phyloP scores from a whole-genome alignment of 1,284 basidiomycete species.

The Rugosomyces carneus region DNA sequence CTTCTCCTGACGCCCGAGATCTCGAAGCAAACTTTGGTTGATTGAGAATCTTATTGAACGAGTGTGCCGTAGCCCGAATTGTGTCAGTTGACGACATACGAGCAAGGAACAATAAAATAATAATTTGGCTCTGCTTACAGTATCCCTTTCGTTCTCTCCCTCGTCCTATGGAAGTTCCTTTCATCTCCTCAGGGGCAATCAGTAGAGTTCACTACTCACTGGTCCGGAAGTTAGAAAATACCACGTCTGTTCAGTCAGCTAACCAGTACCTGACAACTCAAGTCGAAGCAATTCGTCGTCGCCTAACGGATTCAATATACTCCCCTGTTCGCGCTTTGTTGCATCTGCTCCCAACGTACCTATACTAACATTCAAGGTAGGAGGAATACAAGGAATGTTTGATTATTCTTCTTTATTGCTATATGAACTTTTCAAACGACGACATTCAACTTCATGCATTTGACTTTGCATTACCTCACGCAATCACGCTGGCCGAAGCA shows the following conservation, averaged over 20 bases:
- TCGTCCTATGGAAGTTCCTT: conserved; percentile 62
- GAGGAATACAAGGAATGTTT: conserved; percentile 55
- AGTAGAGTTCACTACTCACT: conserved; percentile 67
- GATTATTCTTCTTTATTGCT: conserved; percentile 64
- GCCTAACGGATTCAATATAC: conserved; percentile 40
- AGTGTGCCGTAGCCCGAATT: conserved; percentile 45
- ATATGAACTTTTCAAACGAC: conserved; percentile 40
- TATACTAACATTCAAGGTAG: conserved; percentile 26
- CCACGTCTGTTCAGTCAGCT: conserved; percentile 44
- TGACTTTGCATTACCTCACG: conserved; percentile 65
- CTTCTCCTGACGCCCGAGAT: conserved; percentile 57
- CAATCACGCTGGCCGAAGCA: conserved; percentile 64
- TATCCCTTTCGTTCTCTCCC: background rate
- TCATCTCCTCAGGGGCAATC: conserved; percentile 67
- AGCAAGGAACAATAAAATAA: background rate
- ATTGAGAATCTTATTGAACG: conserved; percentile 72
- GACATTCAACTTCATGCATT: conserved; percentile 37
- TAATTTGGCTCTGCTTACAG: conserved; percentile 1
- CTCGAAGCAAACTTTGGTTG: conserved; percentile 61
- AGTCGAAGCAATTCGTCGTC: conserved; percentile 47
- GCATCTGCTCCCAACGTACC: conserved; percentile 8
- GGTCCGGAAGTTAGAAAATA: conserved; percentile 62
- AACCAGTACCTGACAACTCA: conserved; percentile 55
- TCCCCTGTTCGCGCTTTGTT: conserved; percentile 40
- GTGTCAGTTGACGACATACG: conserved; percentile 8